These are phyloP conservation scores for Xylaria sp. DNA, from an alignment of 2,329 filamentous ascomycete genomes.

Conservation along the genomic window DNA sequence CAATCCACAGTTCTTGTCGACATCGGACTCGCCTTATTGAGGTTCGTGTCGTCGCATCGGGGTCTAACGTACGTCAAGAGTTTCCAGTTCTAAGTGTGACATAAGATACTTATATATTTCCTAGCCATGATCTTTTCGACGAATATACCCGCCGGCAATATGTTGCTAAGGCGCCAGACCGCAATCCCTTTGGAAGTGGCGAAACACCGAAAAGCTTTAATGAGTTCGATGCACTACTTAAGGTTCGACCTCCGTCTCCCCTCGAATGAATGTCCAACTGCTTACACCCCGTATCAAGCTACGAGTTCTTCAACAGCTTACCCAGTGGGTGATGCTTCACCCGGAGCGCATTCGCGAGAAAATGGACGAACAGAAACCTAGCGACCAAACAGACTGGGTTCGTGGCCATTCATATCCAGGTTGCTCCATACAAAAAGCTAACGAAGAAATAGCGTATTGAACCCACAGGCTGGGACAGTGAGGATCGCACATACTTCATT, in stretches of 20 bases:
- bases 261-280: slow-evolving; percentile 1
- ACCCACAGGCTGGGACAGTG: slow-evolving; percentile 86
- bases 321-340: slow-evolving; percentile 88
- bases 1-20: slow-evolving; percentile 79
- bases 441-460: slow-evolving; percentile 71
- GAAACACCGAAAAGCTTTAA: slow-evolving; percentile 79
- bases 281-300: slow-evolving; percentile 60
- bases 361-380: slow-evolving; percentile 84
- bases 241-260: slow-evolving; percentile 61
- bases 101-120: slow-evolving; percentile 41
- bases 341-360: slow-evolving; percentile 87
- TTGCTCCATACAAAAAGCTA: slow-evolving; percentile 48
- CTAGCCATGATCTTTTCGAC: slow-evolving; percentile 86
- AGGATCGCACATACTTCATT: slow-evolving; percentile 89
- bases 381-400: slow-evolving; percentile 87
- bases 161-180: slow-evolving; percentile 77
- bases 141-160: slow-evolving; percentile 94
- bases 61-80: slow-evolving; percentile 80
- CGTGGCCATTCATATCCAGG: slow-evolving; percentile 55
- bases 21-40: slow-evolving; percentile 87
- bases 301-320: slow-evolving; percentile 85
- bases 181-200: slow-evolving; percentile 86
- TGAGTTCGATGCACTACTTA: slow-evolving; percentile 84
- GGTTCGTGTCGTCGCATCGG: slow-evolving; percentile 93
- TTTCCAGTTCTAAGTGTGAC: slow-evolving; percentile 17